Evolutionary conservation across 176 grass and related monocot genomes (phyloP).

Genomic region (Oryza officinalis): DNA sequence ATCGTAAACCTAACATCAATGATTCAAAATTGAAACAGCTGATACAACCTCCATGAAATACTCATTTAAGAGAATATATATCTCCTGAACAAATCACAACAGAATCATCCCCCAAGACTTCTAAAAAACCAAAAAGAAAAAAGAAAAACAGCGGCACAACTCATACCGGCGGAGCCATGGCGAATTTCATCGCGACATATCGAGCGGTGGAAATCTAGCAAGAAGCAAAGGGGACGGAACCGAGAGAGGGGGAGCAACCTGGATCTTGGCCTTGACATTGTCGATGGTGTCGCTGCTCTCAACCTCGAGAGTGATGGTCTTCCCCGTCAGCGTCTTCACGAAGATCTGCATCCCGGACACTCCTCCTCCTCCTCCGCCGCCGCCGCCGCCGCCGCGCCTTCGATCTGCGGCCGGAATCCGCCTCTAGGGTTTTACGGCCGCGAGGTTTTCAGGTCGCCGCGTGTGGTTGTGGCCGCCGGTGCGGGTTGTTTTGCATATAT

Average conservation of each 20-base stretch:
- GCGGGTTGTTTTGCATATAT: constrained; percentile 15
- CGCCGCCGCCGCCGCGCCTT: not conserved
- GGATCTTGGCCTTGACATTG: constrained; percentile 90
- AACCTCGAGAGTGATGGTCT: constrained; percentile 69
- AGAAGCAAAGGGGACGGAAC: not conserved
- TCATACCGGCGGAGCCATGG: not conserved
- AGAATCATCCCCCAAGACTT: no score
- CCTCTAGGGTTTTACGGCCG: constrained; percentile 31
- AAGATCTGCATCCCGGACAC: constrained; percentile 52
- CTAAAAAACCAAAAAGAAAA: no score
- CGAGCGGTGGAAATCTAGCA: not conserved
- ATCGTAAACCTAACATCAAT: not conserved
- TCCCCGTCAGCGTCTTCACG: constrained; percentile 73
- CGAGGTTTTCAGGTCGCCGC: not conserved
- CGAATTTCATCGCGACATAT: not conserved
- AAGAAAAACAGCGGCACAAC: not conserved
- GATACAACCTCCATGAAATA: not conserved
- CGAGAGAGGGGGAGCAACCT: constrained; percentile 28
- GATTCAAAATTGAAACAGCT: not conserved
- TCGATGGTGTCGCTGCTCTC: constrained; percentile 72
- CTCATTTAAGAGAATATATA: not conserved
- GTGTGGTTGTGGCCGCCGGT: not conserved
- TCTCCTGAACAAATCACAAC: not conserved
- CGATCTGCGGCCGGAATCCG: not conserved
- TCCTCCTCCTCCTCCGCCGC: not conserved